phyloP scores from a whole-genome alignment of 148 eudicot species.

The Rhododendron ovatum region DNA sequence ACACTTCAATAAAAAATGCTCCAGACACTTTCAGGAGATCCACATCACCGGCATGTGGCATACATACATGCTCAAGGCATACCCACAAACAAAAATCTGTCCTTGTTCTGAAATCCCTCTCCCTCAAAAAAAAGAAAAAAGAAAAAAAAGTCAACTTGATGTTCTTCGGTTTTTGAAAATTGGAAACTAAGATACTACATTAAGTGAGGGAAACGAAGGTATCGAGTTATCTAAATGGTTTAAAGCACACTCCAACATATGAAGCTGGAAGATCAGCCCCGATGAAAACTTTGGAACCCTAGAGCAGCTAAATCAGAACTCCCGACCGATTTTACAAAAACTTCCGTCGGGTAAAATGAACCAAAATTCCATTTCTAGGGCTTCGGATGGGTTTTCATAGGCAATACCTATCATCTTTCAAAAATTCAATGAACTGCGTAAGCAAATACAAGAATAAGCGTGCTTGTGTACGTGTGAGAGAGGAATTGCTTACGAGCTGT shows the following conservation, averaged over 20 bases:
- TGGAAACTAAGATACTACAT: background rate
- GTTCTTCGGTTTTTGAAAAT: background rate
- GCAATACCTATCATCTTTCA: background rate
- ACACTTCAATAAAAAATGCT: background rate
- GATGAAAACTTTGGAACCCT: background rate
- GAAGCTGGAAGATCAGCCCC: background rate
- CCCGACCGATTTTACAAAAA: background rate
- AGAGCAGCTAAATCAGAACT: background rate
- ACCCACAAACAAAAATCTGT: background rate
- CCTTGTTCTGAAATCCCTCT: background rate
- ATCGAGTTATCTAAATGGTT: background rate
- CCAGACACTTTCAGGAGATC: background rate
- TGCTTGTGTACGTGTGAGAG: background rate
- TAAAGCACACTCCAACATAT: background rate
- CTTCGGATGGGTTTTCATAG: background rate
- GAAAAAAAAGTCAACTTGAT: background rate
- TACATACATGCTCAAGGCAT: background rate
- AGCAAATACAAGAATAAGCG: too few species aligned
- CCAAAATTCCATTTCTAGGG: background rate
- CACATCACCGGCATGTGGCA: background rate
- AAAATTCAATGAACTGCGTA: background rate
- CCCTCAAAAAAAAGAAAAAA: background rate
- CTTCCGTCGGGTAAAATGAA: background rate
- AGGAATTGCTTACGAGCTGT: slow-evolving; percentile 42
- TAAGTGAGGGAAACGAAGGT: background rate